Evolutionary conservation across 2,329 filamentous ascomycete genomes (phyloP).

Genomic region (Diaporthe caulivora): DNA sequence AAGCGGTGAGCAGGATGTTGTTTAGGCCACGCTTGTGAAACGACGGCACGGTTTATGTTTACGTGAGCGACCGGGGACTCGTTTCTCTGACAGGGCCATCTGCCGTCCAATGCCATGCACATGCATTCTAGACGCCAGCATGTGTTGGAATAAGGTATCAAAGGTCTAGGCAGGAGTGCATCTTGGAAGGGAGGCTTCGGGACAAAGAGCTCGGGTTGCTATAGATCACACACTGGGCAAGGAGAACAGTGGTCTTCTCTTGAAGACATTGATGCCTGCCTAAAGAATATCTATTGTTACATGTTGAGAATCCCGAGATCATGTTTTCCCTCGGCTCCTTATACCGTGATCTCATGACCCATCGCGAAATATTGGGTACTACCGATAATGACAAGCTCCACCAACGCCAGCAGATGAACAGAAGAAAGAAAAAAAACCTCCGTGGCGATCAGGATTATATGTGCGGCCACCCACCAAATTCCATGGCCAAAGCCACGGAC

Average conservation of each 20-base stretch:
- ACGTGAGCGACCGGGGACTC: neutral
- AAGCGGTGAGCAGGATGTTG: conserved; percentile 63
- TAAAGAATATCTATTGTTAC: conserved; percentile 36
- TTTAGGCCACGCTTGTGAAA: neutral
- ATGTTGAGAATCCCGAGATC: conserved; percentile 30
- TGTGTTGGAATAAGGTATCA: neutral
- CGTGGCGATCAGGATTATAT: conserved; percentile 20
- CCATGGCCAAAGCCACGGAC: conserved; percentile 25
- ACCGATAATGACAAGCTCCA: conserved; percentile 30
- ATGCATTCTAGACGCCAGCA: no score
- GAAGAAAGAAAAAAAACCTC: conserved; percentile 11
- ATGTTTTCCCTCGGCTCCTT: conserved; percentile 25
- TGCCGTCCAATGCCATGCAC: neutral
- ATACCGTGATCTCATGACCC: conserved; percentile 38
- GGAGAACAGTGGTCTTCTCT: neutral
- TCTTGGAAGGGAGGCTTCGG: neutral
- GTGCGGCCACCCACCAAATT: conserved; percentile 21
- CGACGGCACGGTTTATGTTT: neutral
- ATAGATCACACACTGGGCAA: neutral
- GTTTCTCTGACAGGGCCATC: neutral
- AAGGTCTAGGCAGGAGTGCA: neutral
- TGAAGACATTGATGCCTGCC: conserved; percentile 39
- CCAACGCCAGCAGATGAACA: conserved; percentile 38
- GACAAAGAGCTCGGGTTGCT: neutral
- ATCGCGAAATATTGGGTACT: conserved; percentile 39